Base-by-base conservation (phyloP, 2,329 filamentous ascomycete genomes). In the Neofusicoccum parvum region DNA sequence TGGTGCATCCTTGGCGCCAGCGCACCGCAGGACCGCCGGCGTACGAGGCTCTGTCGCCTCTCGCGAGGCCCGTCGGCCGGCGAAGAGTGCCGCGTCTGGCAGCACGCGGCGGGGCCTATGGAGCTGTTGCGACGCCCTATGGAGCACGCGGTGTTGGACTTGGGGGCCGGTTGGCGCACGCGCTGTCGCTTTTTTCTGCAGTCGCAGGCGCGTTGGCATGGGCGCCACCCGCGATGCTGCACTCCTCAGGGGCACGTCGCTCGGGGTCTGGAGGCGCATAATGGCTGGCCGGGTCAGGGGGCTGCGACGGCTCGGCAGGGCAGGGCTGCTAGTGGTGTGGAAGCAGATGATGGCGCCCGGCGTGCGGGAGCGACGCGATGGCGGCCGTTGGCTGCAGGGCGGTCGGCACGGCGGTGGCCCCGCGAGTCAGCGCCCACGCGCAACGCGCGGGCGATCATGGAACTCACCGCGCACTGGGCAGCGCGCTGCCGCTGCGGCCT, bases 391-490 rank as follows among this genome's bases (percentile, higher is more conserved):
- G 53, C 37, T 36, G 53, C n/a, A 17, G 39, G 5, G 37, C 14
- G 27, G 27, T 32, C 27, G 27, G 6, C 27, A 32, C 3, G 51
- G 51, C 51, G 51, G 51, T 56, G 14, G 32, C 20, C 14, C 41
- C 43, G 15, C 23, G 23, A 45, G n/a, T 27, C 56, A 45, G 14
- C 7, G 37, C 37, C 10, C 15, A 9, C n/a, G 15, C 12, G 56
- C 56, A 60, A 60, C 56, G 56, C 56, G 43, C 48, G 41, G 56
- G 56, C 56, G 56, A 60, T 48, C 56, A 60, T 37, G 39, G 17
- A 34, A 15, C 23, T 34, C 27, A 5, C 20, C 7, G 39, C 39
- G 37, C 53, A 58, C 36, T 7, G 53, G 14, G 3, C 23, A 17
- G 11, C 20, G 7, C 27, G 27, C 5, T 6, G 27, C 27, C 27